Conservation (phyloP, 202 grass and related monocot species). For the Schoenoplectus triqueter region DNA sequence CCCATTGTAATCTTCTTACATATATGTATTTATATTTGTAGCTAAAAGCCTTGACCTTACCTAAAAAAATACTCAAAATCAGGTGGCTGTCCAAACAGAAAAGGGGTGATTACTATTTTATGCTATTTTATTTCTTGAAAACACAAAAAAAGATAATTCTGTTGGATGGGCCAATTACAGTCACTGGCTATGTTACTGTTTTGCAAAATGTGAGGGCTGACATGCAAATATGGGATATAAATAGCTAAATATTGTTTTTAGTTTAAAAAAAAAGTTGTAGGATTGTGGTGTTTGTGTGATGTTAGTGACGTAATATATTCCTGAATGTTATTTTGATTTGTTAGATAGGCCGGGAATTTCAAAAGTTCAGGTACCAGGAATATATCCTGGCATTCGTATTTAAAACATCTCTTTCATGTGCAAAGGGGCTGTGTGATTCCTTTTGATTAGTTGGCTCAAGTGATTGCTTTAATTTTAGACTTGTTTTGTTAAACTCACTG, state of each 20-base stretch:
- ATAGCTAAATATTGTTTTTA: background rate
- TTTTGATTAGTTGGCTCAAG: too few species aligned
- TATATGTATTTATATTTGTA: background rate
- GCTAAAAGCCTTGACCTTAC: too few species aligned
- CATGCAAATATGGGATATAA: too few species aligned
- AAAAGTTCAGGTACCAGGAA: background rate
- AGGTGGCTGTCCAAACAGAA: background rate
- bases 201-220: too few species aligned
- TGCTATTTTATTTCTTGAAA: background rate
- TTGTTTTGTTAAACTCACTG: background rate
- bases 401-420: background rate
- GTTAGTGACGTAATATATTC: background rate
- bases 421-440: too few species aligned
- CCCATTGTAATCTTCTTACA: background rate
- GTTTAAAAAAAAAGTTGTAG: background rate
- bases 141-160: background rate
- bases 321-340: background rate
- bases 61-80: too few species aligned
- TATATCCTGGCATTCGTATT: background rate
- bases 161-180: background rate
- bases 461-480: too few species aligned
- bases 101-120: background rate
- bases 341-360: background rate
- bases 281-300: background rate
- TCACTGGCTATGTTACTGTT: background rate